These are phyloP conservation scores for Boletales sp. DNA, from an alignment of 768 basidiomycete species.

Conservation along the genomic window DNA sequence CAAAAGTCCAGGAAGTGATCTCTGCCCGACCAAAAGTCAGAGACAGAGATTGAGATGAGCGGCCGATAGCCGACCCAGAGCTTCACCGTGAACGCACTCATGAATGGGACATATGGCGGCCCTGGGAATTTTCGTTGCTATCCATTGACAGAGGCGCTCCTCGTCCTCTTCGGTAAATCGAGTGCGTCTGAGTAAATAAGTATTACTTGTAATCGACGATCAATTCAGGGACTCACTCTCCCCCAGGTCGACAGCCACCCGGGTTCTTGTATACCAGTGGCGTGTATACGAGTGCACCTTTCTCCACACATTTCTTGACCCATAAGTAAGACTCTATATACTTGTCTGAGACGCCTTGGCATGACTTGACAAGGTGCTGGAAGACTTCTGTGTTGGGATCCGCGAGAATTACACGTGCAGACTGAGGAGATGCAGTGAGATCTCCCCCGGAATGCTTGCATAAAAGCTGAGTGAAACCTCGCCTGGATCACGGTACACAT, in stretches of 20 bases:
- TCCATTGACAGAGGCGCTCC: conserved; percentile 70
- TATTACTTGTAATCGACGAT: not conserved
- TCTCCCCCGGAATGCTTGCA: conserved; percentile 78
- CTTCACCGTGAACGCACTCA: too few relatives aligned
- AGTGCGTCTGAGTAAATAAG: conserved; percentile 50
- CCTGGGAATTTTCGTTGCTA: conserved; percentile 57
- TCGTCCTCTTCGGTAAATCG: conserved; percentile 80
- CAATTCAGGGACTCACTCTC: conserved; percentile 53
- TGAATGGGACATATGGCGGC: too few relatives aligned
- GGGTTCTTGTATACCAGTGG: conserved; percentile 82
- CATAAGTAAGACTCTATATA: conserved; percentile 79
- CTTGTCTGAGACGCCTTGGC: conserved; percentile 66
- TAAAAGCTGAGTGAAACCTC: not conserved
- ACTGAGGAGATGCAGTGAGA: conserved; percentile 64
- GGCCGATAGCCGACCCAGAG: not conserved
- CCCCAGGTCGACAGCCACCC: conserved; percentile 74
- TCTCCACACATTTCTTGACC: conserved; percentile 82
- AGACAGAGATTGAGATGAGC: not conserved
- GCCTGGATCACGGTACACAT: not conserved
- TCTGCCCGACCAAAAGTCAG: conserved; percentile 2
- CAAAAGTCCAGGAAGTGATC: conserved; percentile 1
- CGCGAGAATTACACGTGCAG: conserved; percentile 73
- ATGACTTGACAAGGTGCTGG: conserved; percentile 65
- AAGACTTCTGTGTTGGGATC: conserved; percentile 79
- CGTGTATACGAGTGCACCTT: conserved; percentile 60